A percentile compares a stretch with the other conserved stretches of the same genome.
These are phyloP conservation scores for Diphasiastrum complanatum DNA, from an alignment of 83 land plant genomes.

Conservation along the genomic window DNA sequence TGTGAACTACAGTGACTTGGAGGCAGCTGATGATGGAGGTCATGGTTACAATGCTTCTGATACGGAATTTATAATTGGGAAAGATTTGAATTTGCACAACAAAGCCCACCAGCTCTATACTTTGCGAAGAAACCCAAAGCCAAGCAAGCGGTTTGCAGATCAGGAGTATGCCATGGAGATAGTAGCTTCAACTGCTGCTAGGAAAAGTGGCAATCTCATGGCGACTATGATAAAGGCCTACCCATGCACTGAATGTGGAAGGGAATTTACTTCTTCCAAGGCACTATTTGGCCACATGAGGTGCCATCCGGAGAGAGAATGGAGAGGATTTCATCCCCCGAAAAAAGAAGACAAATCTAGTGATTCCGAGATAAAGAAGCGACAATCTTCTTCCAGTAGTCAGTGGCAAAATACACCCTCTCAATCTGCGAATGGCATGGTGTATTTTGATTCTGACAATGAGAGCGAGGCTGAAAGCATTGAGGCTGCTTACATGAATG, in stretches of 20 bases:
- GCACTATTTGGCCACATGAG: constrained; percentile 42
- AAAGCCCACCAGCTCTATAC: constrained; percentile 9
- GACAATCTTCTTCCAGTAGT: neutral
- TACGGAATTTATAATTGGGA: no score
- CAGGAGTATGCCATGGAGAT: constrained; percentile 11
- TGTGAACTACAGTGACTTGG: no score
- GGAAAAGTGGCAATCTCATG: neutral
- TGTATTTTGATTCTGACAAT: neutral
- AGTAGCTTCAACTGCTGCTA: neutral
- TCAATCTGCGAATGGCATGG: neutral
- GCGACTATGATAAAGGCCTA: neutral
- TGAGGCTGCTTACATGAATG: constrained; percentile 1
- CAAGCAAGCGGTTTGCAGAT: constrained; percentile 9
- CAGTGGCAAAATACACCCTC: neutral
- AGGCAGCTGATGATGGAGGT: no score
- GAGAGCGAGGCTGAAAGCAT: neutral
- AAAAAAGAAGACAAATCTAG: constrained; percentile 1
- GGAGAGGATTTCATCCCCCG: constrained; percentile 26
- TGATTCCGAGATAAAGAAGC: neutral
- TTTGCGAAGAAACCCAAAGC: constrained; percentile 23
- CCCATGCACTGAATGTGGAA: constrained; percentile 29
- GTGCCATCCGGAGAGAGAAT: constrained; percentile 35
- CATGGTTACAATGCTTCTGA: no score
- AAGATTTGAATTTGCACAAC: no score
- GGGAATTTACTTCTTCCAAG: constrained; percentile 23